phyloP scores from a whole-genome alignment of 2,329 filamentous ascomycete genomes.

The Coccinonectria pachysandricola region DNA sequence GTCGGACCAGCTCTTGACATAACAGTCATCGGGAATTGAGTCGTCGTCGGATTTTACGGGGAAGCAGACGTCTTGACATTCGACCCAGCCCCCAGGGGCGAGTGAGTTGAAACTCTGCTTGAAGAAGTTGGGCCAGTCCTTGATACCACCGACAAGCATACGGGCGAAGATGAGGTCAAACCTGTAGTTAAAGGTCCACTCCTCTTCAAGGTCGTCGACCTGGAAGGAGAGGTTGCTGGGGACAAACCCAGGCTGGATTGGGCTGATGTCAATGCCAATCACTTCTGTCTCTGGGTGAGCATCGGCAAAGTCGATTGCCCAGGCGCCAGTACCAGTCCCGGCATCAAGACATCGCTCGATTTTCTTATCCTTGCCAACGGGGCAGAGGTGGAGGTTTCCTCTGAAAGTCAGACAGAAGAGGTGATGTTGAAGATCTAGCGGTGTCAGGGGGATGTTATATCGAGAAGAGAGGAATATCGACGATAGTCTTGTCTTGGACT shows the following conservation, averaged over 20 bases:
- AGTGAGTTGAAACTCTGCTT: conserved; percentile 26
- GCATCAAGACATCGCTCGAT: conserved; percentile 30
- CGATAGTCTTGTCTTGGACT: no score
- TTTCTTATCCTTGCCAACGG: conserved; percentile 12
- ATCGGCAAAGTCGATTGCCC: conserved; percentile 34
- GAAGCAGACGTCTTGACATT: conserved; percentile 32
- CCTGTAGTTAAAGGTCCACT: conserved; percentile 27
- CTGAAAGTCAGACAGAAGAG: conserved; percentile 23
- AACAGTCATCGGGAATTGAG: conserved; percentile 20
- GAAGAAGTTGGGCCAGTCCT: conserved; percentile 26
- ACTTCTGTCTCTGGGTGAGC: conserved; percentile 21
- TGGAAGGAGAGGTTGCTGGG: conserved; percentile 40
- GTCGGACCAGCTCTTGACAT: conserved; percentile 18
- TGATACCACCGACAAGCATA: conserved; percentile 28
- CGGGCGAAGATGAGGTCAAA: conserved; percentile 33
- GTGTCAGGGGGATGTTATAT: not conserved
- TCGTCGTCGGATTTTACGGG: conserved; percentile 31
- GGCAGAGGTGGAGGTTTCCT: conserved; percentile 19
- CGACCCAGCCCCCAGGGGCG: conserved; percentile 34
- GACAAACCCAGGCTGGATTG: conserved; percentile 31
- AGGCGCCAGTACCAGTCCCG: conserved; percentile 38
- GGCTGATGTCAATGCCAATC: conserved; percentile 32
- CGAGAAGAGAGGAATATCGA: not conserved
- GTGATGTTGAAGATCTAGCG: conserved; percentile 26
- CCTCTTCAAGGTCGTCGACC: conserved; percentile 31